Evolutionary conservation across 805 yeast genomes (phyloP).

Genomic region (Kodamaea hsintzibuensis): DNA sequence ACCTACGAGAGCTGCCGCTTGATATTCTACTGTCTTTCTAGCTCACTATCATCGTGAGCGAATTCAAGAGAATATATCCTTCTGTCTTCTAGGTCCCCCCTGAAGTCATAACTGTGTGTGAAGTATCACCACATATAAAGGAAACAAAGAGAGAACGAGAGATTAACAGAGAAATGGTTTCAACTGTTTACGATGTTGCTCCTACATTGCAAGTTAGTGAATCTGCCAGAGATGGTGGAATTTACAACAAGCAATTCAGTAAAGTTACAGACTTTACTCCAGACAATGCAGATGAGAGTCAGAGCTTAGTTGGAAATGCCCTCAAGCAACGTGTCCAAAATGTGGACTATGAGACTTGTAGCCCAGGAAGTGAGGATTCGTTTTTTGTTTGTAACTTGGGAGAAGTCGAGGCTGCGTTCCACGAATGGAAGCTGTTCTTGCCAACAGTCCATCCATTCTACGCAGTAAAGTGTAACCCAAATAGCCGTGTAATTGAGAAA

Average conservation of each 20-base stretch:
- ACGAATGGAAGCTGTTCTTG: conserved; percentile 62
- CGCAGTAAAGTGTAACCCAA: conserved; percentile 94
- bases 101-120: background rate
- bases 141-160: background rate
- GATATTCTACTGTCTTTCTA: conserved; percentile 24
- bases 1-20: conserved; percentile 48
- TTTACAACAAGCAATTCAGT: background rate
- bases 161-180: background rate
- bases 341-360: conserved; percentile 59
- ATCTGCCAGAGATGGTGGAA: background rate
- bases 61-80: conserved; percentile 14
- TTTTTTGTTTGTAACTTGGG: conserved; percentile 88
- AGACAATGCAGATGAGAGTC: background rate
- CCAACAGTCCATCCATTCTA: conserved; percentile 85
- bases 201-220: background rate
- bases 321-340: conserved; percentile 41
- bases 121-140: background rate
- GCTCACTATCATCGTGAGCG: conserved; percentile 38
- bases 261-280: background rate
- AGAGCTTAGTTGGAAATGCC: conserved; percentile 11
- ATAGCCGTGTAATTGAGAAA: conserved; percentile 54
- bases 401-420: conserved; percentile 59
- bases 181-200: background rate
- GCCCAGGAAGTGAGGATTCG: conserved; percentile 78
- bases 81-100: conserved; percentile 11